phyloP scores from a whole-genome alignment of 768 basidiomycete genomes.

The Cantharellus anzutake region DNA sequence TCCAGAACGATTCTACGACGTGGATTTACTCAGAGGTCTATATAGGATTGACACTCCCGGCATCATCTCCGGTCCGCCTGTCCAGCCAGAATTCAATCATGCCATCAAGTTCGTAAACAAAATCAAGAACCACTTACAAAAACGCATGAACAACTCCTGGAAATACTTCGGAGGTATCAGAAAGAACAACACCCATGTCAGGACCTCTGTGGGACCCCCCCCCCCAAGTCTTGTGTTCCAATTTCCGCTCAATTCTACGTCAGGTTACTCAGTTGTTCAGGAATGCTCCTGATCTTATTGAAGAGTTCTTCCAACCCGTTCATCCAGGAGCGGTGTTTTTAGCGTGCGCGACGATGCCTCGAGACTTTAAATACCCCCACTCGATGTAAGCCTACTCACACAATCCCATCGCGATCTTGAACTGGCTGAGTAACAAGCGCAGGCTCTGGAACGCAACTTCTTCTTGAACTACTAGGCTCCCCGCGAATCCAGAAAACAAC shows the following conservation, averaged over 20 bases:
- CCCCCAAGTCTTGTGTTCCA: background rate
- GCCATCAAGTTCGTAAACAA: constrained; percentile 97
- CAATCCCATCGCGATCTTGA: no score
- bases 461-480: no score
- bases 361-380: no score
- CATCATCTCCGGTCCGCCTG: constrained; percentile 40
- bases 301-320: constrained; percentile 15
- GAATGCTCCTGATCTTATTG: constrained; percentile 58
- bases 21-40: background rate
- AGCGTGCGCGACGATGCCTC: no score
- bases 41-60: constrained; percentile 96
- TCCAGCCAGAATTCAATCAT: constrained; percentile 55
- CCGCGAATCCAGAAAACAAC: no score
- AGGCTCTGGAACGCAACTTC: no score
- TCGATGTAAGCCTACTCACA: no score
- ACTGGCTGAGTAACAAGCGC: no score
- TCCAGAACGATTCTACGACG: no score
- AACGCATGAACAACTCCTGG: constrained; percentile 78
- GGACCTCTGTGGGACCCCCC: constrained; percentile 18
- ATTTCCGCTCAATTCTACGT: constrained; percentile 14
- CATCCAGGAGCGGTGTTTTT: constrained; percentile 1
- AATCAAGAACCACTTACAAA: constrained; percentile 94
- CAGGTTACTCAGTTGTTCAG: constrained; percentile 71
- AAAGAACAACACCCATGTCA: constrained; percentile 45
- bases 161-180: constrained; percentile 74